Evolutionary conservation across 1,284 basidiomycete genomes (phyloP).

Genomic region (Erythrobasidium hasegawianum): DNA sequence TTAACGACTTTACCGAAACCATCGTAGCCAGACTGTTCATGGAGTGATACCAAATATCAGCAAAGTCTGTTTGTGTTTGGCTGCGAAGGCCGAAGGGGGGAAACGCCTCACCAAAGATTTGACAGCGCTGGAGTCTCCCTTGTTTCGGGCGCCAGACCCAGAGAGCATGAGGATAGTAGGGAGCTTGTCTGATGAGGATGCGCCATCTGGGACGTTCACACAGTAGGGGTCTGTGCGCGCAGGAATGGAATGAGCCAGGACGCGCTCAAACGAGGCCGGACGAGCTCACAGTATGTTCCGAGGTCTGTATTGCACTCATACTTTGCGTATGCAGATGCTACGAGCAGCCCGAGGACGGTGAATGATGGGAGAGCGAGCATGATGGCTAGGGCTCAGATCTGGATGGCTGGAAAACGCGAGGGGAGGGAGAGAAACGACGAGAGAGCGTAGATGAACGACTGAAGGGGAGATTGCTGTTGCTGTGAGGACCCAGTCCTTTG

Average conservation of each 20-base stretch:
- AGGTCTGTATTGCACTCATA: constrained; percentile 22
- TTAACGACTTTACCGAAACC: constrained; percentile 33
- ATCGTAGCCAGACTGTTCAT: constrained; percentile 33
- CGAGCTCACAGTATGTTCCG: constrained; percentile 10
- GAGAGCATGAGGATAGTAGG: constrained; percentile 33
- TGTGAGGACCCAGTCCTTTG: too few relatives aligned
- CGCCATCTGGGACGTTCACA: constrained; percentile 29
- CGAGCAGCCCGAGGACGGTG: neutral
- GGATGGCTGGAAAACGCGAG: too few relatives aligned
- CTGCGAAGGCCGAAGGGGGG: neutral
- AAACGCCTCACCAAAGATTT: constrained; percentile 14
- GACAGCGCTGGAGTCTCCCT: constrained; percentile 14
- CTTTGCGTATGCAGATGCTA: constrained; percentile 14
- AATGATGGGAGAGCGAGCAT: too few relatives aligned
- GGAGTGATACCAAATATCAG: too few relatives aligned
- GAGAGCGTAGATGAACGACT: too few relatives aligned
- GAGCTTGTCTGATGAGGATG: constrained; percentile 10
- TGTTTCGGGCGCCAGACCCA: constrained; percentile 28
- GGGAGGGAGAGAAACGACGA: too few relatives aligned
- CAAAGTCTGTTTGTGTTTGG: neutral
- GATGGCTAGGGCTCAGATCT: too few relatives aligned
- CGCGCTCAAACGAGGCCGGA: too few relatives aligned
- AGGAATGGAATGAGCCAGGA: too few relatives aligned
- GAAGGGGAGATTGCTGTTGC: too few relatives aligned
- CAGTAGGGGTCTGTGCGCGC: constrained; percentile 30